phyloP scores from a whole-genome alignment of 345 rosid genomes.

The Carallia brachiata region DNA sequence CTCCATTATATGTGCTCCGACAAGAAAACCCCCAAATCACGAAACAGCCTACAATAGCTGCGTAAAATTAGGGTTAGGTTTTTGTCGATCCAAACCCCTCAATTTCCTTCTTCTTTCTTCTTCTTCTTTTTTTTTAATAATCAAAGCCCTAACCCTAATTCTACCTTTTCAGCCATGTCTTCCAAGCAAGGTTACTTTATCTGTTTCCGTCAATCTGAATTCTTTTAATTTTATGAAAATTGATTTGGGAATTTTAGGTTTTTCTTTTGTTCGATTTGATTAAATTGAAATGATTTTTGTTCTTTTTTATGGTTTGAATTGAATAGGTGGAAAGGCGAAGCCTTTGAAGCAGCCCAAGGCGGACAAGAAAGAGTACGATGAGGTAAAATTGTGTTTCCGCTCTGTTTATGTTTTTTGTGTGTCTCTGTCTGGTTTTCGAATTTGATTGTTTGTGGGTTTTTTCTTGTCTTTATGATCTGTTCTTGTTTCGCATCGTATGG shows the following conservation, averaged over 20 bases:
- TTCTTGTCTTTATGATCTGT: too few species aligned
- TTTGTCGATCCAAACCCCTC: not conserved
- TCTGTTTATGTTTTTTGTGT: not conserved
- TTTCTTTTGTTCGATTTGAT: not conserved
- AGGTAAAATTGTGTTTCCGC: conserved; percentile 36
- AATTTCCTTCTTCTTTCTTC: not conserved
- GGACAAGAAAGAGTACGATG: conserved; percentile 73
- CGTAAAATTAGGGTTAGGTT: conserved; percentile 24
- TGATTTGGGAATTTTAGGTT: not conserved
- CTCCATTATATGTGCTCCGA: not conserved
- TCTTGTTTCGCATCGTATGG: too few species aligned
- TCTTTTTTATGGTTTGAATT: not conserved
- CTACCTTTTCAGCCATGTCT: conserved; percentile 36
- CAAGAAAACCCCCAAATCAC: not conserved
- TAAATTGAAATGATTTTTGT: not conserved
- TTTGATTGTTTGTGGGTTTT: not conserved
- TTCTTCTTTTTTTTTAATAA: not conserved
- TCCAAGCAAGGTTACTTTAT: conserved; percentile 55
- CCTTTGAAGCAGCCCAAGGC: conserved; percentile 80
- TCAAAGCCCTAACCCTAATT: conserved; percentile 22
- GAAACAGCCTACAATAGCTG: not conserved
- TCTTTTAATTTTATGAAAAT: not conserved
- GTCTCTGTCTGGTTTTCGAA: not conserved
- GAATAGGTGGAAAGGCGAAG: conserved; percentile 71
- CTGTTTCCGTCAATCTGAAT: not conserved